Conservation (phyloP, 164 flowering plant species). For the Annona cherimola region DNA sequence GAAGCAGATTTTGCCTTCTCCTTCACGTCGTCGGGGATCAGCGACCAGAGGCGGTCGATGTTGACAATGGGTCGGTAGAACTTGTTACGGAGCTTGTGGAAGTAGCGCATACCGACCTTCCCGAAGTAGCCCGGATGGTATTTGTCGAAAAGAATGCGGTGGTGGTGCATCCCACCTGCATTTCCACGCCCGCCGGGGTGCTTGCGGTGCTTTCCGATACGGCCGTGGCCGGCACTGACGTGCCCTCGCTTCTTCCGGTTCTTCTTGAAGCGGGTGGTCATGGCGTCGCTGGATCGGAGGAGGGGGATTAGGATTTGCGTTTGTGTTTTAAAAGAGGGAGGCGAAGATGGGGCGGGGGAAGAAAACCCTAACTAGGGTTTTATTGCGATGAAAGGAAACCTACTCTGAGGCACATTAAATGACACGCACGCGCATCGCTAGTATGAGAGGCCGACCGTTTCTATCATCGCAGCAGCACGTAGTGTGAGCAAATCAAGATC, state of each 20-base stretch:
- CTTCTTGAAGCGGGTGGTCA: conserved; percentile 23
- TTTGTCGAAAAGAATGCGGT: conserved; percentile 22
- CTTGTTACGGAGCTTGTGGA: conserved; percentile 22
- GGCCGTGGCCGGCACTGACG: conserved; percentile 21
- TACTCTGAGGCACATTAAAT: no score
- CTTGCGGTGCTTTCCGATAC: conserved; percentile 22
- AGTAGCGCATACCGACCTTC: conserved; percentile 20
- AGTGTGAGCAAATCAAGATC: no score
- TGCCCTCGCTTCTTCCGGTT: conserved; percentile 22
- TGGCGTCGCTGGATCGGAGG: neutral
- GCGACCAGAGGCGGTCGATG: conserved; percentile 16
- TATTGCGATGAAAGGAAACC: no score
- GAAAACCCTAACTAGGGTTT: neutral
- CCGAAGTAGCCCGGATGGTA: conserved; percentile 23
- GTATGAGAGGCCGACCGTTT: no score
- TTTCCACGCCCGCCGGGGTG: conserved; percentile 22
- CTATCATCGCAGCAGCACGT: no score
- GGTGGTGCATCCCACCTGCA: conserved; percentile 22
- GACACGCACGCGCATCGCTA: no score
- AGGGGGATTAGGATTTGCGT: neutral
- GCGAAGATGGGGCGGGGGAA: neutral
- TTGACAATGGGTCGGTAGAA: conserved; percentile 19
- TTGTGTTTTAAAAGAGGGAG: neutral
- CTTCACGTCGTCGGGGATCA: conserved; percentile 10
- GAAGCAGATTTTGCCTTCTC: conserved; percentile 5